Evolutionary conservation across 2,329 filamentous ascomycete species (phyloP), one percentile per base, ranked within the genome.

Genomic region (Clathrospora elynae): DNA sequence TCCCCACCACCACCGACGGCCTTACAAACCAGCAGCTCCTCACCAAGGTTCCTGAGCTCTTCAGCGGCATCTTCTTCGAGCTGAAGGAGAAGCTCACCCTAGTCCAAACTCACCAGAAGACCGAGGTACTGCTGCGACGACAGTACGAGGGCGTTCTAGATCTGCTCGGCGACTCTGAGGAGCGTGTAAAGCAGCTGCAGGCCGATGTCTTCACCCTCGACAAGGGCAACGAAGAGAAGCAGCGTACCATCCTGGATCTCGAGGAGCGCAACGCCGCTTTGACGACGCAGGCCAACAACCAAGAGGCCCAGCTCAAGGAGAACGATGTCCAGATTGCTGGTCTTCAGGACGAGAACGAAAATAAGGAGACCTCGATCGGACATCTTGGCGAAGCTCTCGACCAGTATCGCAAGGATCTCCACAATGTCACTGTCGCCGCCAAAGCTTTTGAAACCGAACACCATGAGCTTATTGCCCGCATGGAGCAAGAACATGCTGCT

Each of bases 1-100:
- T 76, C n/a, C 74, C 74, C 10, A 57, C 59, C 16, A 51, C 68
- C 9, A 68, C 70, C 3, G 55, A 61, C 9, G 63, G 64, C 23
- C 61, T 73, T 6, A 68, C 64, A 6, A 74, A 72, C 41, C 57
- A 62, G 28, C 63, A 73, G 13, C 53, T 77, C 8, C 53, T 77
- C 2, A 61, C 61, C 18, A 70, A 72, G 35, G 54, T 64, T 13
- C 62, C 62, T 3, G 46, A 58, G 19, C 55, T 77, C 13, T 65
- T 72, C 14, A 60, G 70, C 14, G 65, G 71, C 14, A 58, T 77
- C 22, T 61, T 62, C 35, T 49, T 32, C n/a, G 66, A 66, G 43
- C 53, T 68, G 18, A 51, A 53, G 3, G 59, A 67, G 42, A 71
- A 67, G 59, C 52, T 61, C 2, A 45, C 46, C 2, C 33, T 57